Base-by-base conservation (phyloP, 2,329 filamentous ascomycete genomes). In the Hansfordia pulvinata region DNA sequence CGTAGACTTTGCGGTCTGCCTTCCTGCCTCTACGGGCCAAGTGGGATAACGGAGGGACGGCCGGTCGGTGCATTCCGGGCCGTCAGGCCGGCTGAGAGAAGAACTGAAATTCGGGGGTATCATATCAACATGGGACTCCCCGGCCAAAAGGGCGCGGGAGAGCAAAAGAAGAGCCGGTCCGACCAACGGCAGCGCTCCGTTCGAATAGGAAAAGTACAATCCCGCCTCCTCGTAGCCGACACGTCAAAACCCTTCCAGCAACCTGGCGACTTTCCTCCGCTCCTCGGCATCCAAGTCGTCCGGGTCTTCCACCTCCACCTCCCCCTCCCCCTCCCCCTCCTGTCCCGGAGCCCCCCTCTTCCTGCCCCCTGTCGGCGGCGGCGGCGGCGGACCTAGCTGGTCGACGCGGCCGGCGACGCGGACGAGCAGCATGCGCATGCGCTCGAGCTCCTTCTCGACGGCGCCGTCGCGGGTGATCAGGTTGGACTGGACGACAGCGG, bases 361-460 rank as follows among this genome's bases (percentile, higher is more conserved):
- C n/a, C n/a, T n/a, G n/a, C n/a, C n/a, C n/a, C n/a, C n/a, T n/a
- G n/a, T n/a, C n/a, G n/a, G n/a, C n/a, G n/a, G n/a, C n/a, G n/a
- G n/a, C n/a, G n/a, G n/a, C n/a, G n/a, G n/a, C n/a, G n/a, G n/a
- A n/a, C n/a, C n/a, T n/a, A 65, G 30, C 30, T 46, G 43, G 9
- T 49, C 54, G 2, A 76, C 54, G 12, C 67, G 58, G 3, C 62
- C 67, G 4, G 62, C 60, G 1, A 78, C 70, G 15, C 73, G 58
- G 1, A 64, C 62, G 29, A 77, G 56, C 34, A 84, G 49, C 36
- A 74, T 57, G 18, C 73, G 64, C 64, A 76, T 80, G 34, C 63
- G 65, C 45, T 74, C 67, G 29, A 84, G 53, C 49, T 83, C 77
- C 28, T 55, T 56, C 43, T 76, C 76, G 8, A 84, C 47, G 25